Conservation (phyloP, 441 rosid genomes). For the Arabidopsis lyrata region DNA sequence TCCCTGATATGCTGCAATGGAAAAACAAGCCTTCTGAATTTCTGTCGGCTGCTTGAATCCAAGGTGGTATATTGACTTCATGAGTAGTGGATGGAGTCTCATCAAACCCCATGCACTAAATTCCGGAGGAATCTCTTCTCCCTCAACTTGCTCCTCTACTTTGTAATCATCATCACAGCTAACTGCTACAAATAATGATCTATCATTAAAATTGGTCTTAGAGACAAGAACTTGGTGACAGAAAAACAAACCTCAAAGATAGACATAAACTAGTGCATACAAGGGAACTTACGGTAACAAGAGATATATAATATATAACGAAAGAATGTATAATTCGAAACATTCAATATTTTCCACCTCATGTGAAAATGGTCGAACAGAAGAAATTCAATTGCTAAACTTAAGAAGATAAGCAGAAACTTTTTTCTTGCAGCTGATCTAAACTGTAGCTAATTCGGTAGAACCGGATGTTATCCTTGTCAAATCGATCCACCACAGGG, state of each 20-base stretch:
- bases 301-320: no score
- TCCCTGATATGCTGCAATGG: slow-evolving; percentile 96
- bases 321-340: not conserved
- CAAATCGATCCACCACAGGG: slow-evolving; percentile 14
- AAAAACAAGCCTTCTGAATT: slow-evolving; percentile 88
- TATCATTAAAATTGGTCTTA: slow-evolving; percentile 1
- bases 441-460: slow-evolving; percentile 14
- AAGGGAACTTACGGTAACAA: slow-evolving; percentile 12
- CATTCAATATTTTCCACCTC: not conserved
- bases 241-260: slow-evolving; percentile 21
- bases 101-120: slow-evolving; percentile 80
- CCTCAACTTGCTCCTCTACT: slow-evolving; percentile 59
- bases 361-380: not conserved
- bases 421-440: slow-evolving; percentile 14
- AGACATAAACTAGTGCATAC: not conserved
- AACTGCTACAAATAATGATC: slow-evolving; percentile 41
- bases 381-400: not conserved
- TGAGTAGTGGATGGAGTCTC: slow-evolving; percentile 84
- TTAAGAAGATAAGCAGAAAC: not conserved
- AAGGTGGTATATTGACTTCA: slow-evolving; percentile 75
- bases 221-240: slow-evolving; percentile 6
- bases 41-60: slow-evolving; percentile 93
- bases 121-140: slow-evolving; percentile 54
- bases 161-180: slow-evolving; percentile 46
- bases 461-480: not conserved